A percentile compares a stretch with the other conserved stretches of the same genome.
These are phyloP conservation scores for Cucumis sativus DNA, from an alignment of 306 rosid genomes.

Conservation along the genomic window Cucumber_9930_V3 NC_026660.2:27558501-27559000, in stretches of 20 bases:
- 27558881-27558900: neutral
- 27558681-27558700: neutral
- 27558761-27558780: neutral
- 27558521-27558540: slow-evolving; percentile 18
- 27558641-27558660: neutral
- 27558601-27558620: neutral
- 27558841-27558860: neutral
- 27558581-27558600: neutral
- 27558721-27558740: neutral
- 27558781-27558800: neutral
- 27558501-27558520: slow-evolving; percentile 70
- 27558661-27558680: neutral
- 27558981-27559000: neutral
- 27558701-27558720: neutral
- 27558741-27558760: neutral
- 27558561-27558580: neutral
- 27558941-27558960: neutral
- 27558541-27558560: neutral
- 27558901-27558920: neutral
- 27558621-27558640: neutral
- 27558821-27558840: neutral
- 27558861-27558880: neutral
- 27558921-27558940: neutral
- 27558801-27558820: neutral
- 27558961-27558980: neutral